Conservation (phyloP, 2,329 filamentous ascomycete genomes). For the Ophiobolus disseminans region DNA sequence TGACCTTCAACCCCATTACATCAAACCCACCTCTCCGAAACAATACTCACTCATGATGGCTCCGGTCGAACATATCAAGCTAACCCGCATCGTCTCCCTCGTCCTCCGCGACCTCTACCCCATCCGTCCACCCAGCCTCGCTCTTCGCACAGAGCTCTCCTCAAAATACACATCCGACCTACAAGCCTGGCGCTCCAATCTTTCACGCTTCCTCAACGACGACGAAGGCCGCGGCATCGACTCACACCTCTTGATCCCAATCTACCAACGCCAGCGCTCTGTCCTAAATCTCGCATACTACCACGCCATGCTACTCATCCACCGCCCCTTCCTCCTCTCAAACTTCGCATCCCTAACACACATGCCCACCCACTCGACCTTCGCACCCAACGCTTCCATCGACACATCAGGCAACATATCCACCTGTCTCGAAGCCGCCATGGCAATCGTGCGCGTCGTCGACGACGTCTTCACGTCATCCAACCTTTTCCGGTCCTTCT, state of each 20-base stretch:
- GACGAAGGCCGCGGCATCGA: conserved; percentile 44
- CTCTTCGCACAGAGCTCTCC: conserved; percentile 47
- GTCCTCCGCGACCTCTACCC: conserved; percentile 56
- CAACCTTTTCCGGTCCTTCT: conserved; percentile 57
- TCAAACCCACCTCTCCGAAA: conserved; percentile 33
- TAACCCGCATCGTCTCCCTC: conserved; percentile 54
- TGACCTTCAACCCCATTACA: conserved; percentile 37
- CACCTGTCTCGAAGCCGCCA: conserved; percentile 58
- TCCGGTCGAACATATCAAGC: conserved; percentile 54
- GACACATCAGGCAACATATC: conserved; percentile 46
- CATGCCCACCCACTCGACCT: conserved; percentile 31
- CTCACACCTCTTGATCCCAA: conserved; percentile 54
- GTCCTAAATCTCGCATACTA: conserved; percentile 63
- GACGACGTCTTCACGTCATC: conserved; percentile 51
- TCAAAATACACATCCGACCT: conserved; percentile 54
- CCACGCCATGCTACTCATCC: conserved; percentile 64
- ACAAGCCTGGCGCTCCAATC: conserved; percentile 54
- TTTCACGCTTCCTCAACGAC: conserved; percentile 53
- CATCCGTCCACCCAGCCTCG: conserved; percentile 44
- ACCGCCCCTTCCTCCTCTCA: conserved; percentile 61
- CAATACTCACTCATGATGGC: conserved; percentile 54
- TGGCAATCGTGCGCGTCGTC: conserved; percentile 55
- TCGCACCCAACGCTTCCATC: conserved; percentile 11
- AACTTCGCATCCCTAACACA: conserved; percentile 49
- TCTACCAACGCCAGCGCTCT: conserved; percentile 62